These are phyloP conservation scores for Ceratobasidium theobromae DNA, from an alignment of 1,284 basidiomycete genomes.

Conservation along the genomic window DNA sequence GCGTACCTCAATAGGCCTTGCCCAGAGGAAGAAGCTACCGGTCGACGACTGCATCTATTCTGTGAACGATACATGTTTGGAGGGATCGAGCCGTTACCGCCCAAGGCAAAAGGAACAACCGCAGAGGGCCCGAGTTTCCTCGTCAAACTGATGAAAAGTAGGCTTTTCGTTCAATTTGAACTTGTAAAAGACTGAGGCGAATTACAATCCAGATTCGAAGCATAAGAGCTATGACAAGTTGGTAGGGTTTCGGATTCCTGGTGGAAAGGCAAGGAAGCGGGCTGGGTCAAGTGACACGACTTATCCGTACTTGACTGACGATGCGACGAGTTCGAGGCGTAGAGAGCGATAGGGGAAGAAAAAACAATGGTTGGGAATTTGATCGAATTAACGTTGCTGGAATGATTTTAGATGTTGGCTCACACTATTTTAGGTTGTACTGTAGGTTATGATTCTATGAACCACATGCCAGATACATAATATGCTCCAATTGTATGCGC, in stretches of 20 bases:
- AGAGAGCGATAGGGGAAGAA: not conserved
- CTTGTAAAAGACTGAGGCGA: not conserved
- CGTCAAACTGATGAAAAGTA: slow-evolving; percentile 16
- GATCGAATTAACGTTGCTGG: no score
- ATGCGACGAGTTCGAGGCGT: not conserved
- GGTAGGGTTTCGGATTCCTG: not conserved
- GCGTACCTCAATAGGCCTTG: slow-evolving; percentile 12
- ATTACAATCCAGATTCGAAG: slow-evolving; percentile 1
- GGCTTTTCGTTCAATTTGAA: not conserved
- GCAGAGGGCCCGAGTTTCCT: slow-evolving; percentile 17
- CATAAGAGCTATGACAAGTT: slow-evolving; percentile 4
- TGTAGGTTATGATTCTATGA: no score
- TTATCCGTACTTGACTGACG: not conserved
- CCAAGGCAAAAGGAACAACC: slow-evolving; percentile 15
- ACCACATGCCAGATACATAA: no score
- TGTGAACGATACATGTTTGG: slow-evolving; percentile 22
- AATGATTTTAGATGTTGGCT: no score
- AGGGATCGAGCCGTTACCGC: slow-evolving; percentile 2
- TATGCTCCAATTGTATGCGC: no score
- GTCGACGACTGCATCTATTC: not conserved
- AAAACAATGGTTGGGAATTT: not conserved
- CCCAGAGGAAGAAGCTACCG: slow-evolving; percentile 7
- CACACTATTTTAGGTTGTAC: no score
- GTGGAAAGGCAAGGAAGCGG: not conserved
- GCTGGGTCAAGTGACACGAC: not conserved